Conservation (phyloP, 495 filamentous ascomycete genomes). For the Aspergillus nidulans region DNA sequence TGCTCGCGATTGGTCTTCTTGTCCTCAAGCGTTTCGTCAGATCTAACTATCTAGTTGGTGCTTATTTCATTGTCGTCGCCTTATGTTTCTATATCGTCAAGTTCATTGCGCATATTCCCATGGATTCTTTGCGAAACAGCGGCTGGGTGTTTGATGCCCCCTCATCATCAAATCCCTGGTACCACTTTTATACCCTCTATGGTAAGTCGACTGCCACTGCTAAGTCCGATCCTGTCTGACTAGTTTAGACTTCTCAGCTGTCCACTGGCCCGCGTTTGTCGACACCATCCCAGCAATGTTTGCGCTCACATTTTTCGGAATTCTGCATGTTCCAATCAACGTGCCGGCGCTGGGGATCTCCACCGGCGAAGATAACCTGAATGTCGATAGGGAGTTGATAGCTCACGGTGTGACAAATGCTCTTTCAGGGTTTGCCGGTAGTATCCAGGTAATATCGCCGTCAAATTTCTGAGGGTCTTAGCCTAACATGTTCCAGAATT, state of each 20-base stretch:
- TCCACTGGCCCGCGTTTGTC: slow-evolving; percentile 74
- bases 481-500: slow-evolving; percentile 56
- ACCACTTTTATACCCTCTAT: slow-evolving; percentile 94
- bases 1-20: slow-evolving; percentile 71
- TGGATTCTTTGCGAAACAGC: slow-evolving; percentile 55
- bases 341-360: slow-evolving; percentile 87
- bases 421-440: slow-evolving; percentile 77
- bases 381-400: slow-evolving; percentile 87
- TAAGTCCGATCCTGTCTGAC: slow-evolving; percentile 5
- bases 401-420: slow-evolving; percentile 92
- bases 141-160: slow-evolving; percentile 93
- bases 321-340: slow-evolving; percentile 97
- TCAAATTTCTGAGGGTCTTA: background rate
- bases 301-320: slow-evolving; percentile 93
- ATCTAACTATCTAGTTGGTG: slow-evolving; percentile 75
- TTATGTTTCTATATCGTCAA: slow-evolving; percentile 78
- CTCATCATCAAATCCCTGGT: slow-evolving; percentile 82
- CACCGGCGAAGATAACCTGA: slow-evolving; percentile 82
- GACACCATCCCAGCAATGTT: slow-evolving; percentile 92
- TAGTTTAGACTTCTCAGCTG: slow-evolving; percentile 59
- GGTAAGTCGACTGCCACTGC: slow-evolving; percentile 45
- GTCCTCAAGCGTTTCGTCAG: slow-evolving; percentile 67
- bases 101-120: slow-evolving; percentile 56
- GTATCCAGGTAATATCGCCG: slow-evolving; percentile 63
- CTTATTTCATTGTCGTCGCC: slow-evolving; percentile 81